Conservation (phyloP, 768 basidiomycete species). For the Postia placenta region DNA sequence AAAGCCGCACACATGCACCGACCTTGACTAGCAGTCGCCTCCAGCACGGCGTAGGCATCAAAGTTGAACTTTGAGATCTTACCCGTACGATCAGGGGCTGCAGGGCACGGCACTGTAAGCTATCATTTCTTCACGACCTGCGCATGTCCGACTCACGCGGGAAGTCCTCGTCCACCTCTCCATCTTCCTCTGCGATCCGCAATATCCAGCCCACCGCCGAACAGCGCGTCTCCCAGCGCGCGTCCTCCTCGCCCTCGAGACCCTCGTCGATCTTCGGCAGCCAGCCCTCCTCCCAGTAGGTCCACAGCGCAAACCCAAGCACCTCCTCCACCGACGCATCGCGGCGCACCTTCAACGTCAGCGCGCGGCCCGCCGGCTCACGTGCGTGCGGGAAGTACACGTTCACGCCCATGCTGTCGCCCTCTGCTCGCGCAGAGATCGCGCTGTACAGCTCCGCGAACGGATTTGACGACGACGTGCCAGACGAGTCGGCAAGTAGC, state of each 20-base stretch:
- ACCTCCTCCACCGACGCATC: constrained; percentile 95
- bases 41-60: constrained; percentile 83
- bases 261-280: constrained; percentile 71
- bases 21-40: constrained; percentile 70
- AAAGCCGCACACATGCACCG: too few species aligned
- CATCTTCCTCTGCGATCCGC: constrained; percentile 92
- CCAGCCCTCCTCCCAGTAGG: constrained; percentile 89
- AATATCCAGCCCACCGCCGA: constrained; percentile 88
- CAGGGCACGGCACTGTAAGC: background rate
- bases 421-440: constrained; percentile 68
- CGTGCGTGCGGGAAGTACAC: constrained; percentile 83
- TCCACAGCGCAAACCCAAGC: constrained; percentile 87
- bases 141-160: constrained; percentile 56
- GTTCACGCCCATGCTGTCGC: constrained; percentile 55
- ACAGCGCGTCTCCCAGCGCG: constrained; percentile 49
- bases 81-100: constrained; percentile 86
- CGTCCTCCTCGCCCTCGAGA: constrained; percentile 52
- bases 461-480: constrained; percentile 63
- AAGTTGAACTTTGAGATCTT: constrained; percentile 86
- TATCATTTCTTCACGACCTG: background rate
- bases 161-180: constrained; percentile 98
- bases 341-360: constrained; percentile 72
- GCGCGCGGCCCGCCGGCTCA: constrained; percentile 51
- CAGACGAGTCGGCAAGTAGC: constrained; percentile 64
- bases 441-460: constrained; percentile 84